Percentiles rank a stretch among this genome's conserved stretches.
Evolutionary conservation across 352 stramenopile species (phyloP).

Genomic region (Pythium guiyangense): DNA sequence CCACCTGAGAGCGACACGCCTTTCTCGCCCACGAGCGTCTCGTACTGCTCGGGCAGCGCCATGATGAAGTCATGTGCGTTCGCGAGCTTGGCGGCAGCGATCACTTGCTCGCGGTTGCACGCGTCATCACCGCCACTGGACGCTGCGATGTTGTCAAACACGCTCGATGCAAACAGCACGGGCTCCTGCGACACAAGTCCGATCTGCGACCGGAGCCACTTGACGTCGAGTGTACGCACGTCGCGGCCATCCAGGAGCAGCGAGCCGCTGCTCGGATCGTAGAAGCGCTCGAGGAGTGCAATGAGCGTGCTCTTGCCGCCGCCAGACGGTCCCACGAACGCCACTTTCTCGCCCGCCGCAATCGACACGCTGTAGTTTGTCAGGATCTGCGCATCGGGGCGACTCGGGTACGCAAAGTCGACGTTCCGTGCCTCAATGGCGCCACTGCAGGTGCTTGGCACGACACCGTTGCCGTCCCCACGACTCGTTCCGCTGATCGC

Average conservation of each 20-base stretch:
- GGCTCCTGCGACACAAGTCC: conserved; percentile 80
- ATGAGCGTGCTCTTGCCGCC: conserved; percentile 9
- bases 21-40: conserved; percentile 45
- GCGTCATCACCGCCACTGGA: conserved; percentile 16
- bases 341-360: not conserved
- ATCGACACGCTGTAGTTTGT: not conserved
- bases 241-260: conserved; percentile 66
- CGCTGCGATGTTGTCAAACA: conserved; percentile 88
- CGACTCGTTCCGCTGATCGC: conserved; percentile 28
- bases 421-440: conserved; percentile 41
- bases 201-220: conserved; percentile 29
- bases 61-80: conserved; percentile 66
- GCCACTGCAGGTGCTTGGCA: conserved; percentile 22
- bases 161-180: conserved; percentile 85
- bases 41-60: conserved; percentile 84
- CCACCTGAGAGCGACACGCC: conserved; percentile 32
- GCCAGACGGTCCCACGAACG: conserved; percentile 4
- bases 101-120: conserved; percentile 1
- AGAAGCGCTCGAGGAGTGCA: conserved; percentile 9
- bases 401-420: conserved; percentile 1
- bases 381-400: not conserved
- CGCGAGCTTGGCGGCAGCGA: conserved; percentile 27
- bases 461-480: conserved; percentile 12
- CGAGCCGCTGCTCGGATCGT: conserved; percentile 4
- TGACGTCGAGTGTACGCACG: conserved; percentile 55